Conservation (phyloP, 805 yeast species). For the Pichia pseudocactophila region DNA sequence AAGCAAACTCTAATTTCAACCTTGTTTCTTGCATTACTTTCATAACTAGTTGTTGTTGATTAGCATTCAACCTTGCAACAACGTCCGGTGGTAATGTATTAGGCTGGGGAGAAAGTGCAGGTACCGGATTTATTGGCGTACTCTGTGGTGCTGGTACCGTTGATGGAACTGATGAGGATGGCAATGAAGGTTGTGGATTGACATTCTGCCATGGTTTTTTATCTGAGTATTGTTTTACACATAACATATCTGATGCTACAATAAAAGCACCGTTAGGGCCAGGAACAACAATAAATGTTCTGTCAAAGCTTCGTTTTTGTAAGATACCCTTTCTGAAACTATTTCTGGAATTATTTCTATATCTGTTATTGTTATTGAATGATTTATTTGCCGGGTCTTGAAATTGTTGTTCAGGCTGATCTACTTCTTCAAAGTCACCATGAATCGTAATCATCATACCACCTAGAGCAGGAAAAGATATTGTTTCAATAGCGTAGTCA, state of each 20-base stretch:
- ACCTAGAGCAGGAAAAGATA: slow-evolving; percentile 58
- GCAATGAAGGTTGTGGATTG: neutral
- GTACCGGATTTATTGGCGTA: slow-evolving; percentile 7
- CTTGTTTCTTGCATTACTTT: slow-evolving; percentile 65
- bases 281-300: slow-evolving; percentile 68
- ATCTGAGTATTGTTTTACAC: slow-evolving; percentile 53
- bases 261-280: slow-evolving; percentile 60
- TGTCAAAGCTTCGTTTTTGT: slow-evolving; percentile 71
- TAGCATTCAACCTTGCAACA: slow-evolving; percentile 38
- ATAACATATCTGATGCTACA: slow-evolving; percentile 80
- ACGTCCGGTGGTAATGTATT: slow-evolving; percentile 42
- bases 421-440: slow-evolving; percentile 73
- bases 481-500: slow-evolving; percentile 67
- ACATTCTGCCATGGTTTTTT: slow-evolving; percentile 44
- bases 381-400: slow-evolving; percentile 2
- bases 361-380: slow-evolving; percentile 1
- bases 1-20: slow-evolving; percentile 68
- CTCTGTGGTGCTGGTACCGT: slow-evolving; percentile 7
- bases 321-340: slow-evolving; percentile 26
- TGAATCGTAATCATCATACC: slow-evolving; percentile 77
- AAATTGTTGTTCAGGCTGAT: slow-evolving; percentile 20
- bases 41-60: slow-evolving; percentile 56
- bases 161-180: no score
- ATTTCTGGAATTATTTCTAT: slow-evolving; percentile 12
- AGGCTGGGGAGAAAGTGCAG: slow-evolving; percentile 3